phyloP scores from a whole-genome alignment of 352 stramenopile genomes.

The Saprolegnia diclina region DNA sequence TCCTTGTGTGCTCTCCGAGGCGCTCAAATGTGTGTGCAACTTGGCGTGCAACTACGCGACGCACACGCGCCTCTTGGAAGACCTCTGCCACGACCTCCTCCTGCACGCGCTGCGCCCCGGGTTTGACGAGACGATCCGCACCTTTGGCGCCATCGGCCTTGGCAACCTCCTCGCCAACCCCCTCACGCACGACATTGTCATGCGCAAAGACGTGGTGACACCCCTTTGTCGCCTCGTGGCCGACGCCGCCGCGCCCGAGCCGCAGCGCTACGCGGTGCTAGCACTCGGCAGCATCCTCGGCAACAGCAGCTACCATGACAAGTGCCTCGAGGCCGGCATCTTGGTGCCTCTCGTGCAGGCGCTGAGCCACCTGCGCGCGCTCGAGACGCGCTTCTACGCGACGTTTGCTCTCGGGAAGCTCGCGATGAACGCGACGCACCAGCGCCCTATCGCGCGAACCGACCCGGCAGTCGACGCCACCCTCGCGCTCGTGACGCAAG shows the following conservation, averaged over 20 bases:
- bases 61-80: constrained; percentile 77
- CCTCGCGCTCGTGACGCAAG: constrained; percentile 54
- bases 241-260: constrained; percentile 39
- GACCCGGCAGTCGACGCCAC: constrained; percentile 46
- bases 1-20: constrained; percentile 44
- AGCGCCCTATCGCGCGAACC: constrained; percentile 52
- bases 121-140: constrained; percentile 53
- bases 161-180: constrained; percentile 87
- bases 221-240: constrained; percentile 53
- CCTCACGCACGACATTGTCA: constrained; percentile 67
- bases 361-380: constrained; percentile 53
- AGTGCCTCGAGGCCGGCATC: constrained; percentile 62
- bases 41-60: constrained; percentile 74
- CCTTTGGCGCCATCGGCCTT: constrained; percentile 86
- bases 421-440: constrained; percentile 64
- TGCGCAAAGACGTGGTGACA: constrained; percentile 50
- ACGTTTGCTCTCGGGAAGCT: constrained; percentile 93
- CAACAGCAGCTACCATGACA: constrained; percentile 51
- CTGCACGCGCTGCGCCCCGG: constrained; percentile 53
- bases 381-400: constrained; percentile 91
- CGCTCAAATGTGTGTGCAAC: constrained; percentile 71
- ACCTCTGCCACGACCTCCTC: constrained; percentile 79
- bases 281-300: constrained; percentile 79
- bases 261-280: constrained; percentile 74
- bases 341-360: constrained; percentile 65